phyloP scores from a whole-genome alignment of 2,329 filamentous ascomycete species.

The Calonectria ilicicola region DNA sequence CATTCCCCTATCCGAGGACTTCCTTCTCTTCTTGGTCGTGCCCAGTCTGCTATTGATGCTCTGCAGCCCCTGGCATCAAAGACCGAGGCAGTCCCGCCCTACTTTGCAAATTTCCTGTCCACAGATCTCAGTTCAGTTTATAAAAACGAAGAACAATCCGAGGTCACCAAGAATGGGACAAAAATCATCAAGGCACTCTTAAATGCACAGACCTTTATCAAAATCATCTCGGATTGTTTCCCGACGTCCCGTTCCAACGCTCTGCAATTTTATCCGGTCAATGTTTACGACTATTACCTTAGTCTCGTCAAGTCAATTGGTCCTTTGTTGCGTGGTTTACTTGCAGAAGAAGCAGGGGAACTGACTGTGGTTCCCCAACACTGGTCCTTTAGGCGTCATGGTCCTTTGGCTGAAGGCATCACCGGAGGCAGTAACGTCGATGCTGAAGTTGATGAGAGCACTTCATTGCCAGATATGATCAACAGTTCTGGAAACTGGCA shows the following conservation, averaged over 20 bases:
- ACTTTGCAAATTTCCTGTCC: constrained; percentile 76
- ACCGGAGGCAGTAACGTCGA: constrained; percentile 33
- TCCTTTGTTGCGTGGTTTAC: constrained; percentile 80
- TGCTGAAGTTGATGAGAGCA: constrained; percentile 43
- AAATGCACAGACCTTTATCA: constrained; percentile 80
- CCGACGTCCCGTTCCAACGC: constrained; percentile 73
- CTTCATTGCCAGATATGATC: constrained; percentile 49
- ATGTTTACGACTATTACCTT: constrained; percentile 86
- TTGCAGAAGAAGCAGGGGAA: constrained; percentile 87
- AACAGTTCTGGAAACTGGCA: constrained; percentile 43
- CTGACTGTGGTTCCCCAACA: constrained; percentile 78
- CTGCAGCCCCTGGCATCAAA: constrained; percentile 73
- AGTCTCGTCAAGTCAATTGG: constrained; percentile 81
- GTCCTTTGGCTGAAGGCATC: constrained; percentile 38
- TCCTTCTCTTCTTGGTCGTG: constrained; percentile 82
- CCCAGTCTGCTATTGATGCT: constrained; percentile 75
- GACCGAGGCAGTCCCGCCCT: constrained; percentile 65
- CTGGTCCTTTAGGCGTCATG: constrained; percentile 62
- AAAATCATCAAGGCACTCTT: constrained; percentile 82
- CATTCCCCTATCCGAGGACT: constrained; percentile 83
- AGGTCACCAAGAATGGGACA: constrained; percentile 74
- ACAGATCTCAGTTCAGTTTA: constrained; percentile 52
- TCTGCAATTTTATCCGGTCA: constrained; percentile 79
- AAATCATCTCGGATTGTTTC: constrained; percentile 80
- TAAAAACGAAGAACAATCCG: constrained; percentile 48